Evolutionary conservation across 108 stramenopile species (phyloP), one percentile per base, ranked within the genome.

Genomic region (Pseudonitzschia pungens): DNA sequence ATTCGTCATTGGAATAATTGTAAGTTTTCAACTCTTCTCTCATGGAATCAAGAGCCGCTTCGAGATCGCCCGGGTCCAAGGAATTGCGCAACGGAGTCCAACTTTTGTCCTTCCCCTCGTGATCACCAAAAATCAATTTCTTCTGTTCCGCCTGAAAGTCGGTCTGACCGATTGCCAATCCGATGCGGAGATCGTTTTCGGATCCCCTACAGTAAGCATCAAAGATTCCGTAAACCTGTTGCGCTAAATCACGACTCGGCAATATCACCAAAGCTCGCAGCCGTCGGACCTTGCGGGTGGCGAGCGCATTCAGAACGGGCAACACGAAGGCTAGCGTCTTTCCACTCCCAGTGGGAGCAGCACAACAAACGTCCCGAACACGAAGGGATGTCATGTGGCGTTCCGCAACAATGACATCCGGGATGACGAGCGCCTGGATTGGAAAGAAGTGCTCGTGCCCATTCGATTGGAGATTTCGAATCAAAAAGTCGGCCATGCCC

Each of bases 211-310:
- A 60, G 67, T 92, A 95, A 9, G 74, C 77, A 51, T 85, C 64
- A 83, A 98, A 96, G 4, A 96, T 94, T 71, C 82, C 70, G 71
- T 95, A 84, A 11, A 97, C 96, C 79, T 97, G 97, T 48, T 79
- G 55, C 22, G 87, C 95, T 65, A 98, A 81, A 71, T 97, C 98
- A 60, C 96, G 91, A n/a, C 86, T 91, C 21, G 98, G 98, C 31
- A 98, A 80, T 22, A 98, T 89, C 18, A 96, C 90, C 54, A 98
- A 67, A 5, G 95, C 98, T 20, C 97, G 87, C 40, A 98, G 75
- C 43, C 96, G 74, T 43, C 84, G 77, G 29, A 92, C 74, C 20
- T 81, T 71, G 32, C 95, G 75, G 42, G 68, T 73, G 31, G 84
- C 58, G 51, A 98, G 70, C 9, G 90, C 83, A 67, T 96, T 86